phyloP scores from a whole-genome alignment of 257 asterid genomes.

The Jaltomata sinuosa region DNA sequence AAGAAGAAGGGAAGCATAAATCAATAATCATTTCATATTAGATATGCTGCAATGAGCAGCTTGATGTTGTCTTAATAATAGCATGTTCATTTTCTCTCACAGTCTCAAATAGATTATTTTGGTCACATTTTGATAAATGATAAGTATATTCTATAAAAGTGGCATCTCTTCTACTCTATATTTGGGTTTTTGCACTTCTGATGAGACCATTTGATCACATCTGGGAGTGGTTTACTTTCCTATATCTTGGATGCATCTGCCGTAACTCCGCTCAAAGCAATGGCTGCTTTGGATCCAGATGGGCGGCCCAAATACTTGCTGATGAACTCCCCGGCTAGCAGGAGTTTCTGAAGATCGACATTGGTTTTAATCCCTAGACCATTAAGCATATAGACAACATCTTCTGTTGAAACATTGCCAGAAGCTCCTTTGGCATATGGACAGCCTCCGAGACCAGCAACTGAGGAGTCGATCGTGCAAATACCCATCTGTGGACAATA shows the following conservation, averaged over 20 bases:
- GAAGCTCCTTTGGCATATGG: constrained; percentile 94
- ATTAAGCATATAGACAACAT: constrained; percentile 80
- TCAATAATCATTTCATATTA: neutral
- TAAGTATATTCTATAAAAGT: neutral
- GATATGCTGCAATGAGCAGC: neutral
- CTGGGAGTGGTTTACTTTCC: neutral
- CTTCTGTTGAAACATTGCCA: constrained; percentile 92
- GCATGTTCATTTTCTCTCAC: neutral
- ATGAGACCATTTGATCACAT: neutral
- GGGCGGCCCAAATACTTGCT: constrained; percentile 49
- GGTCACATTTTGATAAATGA: neutral
- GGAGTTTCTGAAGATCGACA: constrained; percentile 56
- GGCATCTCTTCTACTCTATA: neutral
- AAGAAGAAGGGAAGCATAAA: neutral
- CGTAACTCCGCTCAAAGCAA: constrained; percentile 42
- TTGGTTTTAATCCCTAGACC: constrained; percentile 69
- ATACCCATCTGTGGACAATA: constrained; percentile 62
- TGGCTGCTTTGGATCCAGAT: constrained; percentile 77
- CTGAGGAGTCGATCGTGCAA: constrained; percentile 79
- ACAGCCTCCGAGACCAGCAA: constrained; percentile 87
- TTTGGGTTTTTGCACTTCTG: neutral
- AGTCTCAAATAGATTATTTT: neutral
- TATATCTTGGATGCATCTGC: constrained; percentile 39
- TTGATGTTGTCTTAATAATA: neutral
- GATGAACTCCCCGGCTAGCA: constrained; percentile 73